Percentiles rank a stretch among this genome's conserved stretches.
phyloP scores from a whole-genome alignment of 768 basidiomycete genomes.

The Boletales sp. region DNA sequence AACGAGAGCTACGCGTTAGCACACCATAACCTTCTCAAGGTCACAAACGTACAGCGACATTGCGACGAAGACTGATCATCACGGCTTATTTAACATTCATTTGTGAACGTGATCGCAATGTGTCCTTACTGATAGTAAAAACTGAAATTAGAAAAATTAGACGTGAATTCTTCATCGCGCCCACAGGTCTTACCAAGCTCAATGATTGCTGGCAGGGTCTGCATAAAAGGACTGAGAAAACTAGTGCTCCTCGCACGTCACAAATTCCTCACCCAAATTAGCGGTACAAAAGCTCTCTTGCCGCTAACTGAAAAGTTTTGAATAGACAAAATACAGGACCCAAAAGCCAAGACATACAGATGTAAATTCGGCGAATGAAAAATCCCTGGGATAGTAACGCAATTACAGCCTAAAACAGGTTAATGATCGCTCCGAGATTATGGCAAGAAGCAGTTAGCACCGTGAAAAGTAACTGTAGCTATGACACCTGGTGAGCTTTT shows the following conservation, averaged over 20 bases:
- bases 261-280: constrained; percentile 2
- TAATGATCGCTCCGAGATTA: not conserved
- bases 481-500: too few species aligned
- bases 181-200: not conserved
- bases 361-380: constrained; percentile 6
- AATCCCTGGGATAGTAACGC: constrained; percentile 5
- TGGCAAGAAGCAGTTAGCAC: not conserved
- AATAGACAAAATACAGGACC: not conserved
- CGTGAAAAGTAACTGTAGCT: constrained; percentile 2
- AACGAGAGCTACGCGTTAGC: too few species aligned
- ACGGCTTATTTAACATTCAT: too few species aligned
- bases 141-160: too few species aligned
- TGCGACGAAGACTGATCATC: too few species aligned
- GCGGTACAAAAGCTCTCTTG: not conserved
- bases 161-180: too few species aligned
- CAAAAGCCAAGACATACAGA: not conserved
- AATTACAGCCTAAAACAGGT: not conserved
- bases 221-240: not conserved
- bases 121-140: too few species aligned
- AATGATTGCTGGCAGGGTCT: not conserved
- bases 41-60: too few species aligned
- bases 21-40: too few species aligned
- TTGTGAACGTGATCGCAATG: too few species aligned
- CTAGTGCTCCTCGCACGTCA: constrained; percentile 8
- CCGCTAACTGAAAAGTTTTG: not conserved